phyloP scores from a whole-genome alignment of 192 early-diverging fungal species.

The Backusella westeae region DNA sequence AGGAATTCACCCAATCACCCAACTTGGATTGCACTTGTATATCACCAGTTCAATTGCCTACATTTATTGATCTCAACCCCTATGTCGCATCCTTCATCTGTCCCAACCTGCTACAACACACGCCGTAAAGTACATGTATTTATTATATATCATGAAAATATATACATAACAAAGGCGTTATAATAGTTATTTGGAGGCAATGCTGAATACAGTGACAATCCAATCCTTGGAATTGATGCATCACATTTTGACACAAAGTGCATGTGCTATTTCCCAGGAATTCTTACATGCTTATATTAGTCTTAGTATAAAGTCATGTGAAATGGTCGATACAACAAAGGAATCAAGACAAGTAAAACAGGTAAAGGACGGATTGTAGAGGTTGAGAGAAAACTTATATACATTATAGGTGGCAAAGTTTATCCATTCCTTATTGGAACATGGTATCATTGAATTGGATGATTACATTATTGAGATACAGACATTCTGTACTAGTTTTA shows the following conservation, averaged over 20 bases:
- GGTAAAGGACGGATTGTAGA: background rate
- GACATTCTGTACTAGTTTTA: conserved; percentile 14
- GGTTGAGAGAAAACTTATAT: background rate
- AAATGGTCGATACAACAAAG: background rate
- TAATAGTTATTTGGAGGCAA: conserved; percentile 13
- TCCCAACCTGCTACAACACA: background rate
- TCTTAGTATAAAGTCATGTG: conserved; percentile 14
- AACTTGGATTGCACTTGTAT: background rate
- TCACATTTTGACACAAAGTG: background rate
- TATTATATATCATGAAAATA: background rate
- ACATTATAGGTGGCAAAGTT: conserved; percentile 15
- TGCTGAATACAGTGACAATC: background rate
- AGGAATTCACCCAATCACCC: background rate
- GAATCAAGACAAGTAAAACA: conserved; percentile 9
- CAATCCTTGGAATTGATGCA: conserved; percentile 17
- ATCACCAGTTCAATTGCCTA: background rate
- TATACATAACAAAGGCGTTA: background rate
- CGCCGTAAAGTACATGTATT: background rate
- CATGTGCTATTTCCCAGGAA: background rate
- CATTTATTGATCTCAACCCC: conserved; percentile 6
- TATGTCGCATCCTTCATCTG: conserved; percentile 1
- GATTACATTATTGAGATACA: conserved; percentile 19
- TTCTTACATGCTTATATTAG: conserved; percentile 17
- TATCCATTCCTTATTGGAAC: conserved; percentile 20
- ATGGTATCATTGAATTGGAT: background rate